Percentiles rank a stretch among this genome's conserved stretches.
Evolutionary conservation across 495 filamentous ascomycete genomes (phyloP).

Genomic region (Chaetomium fimeti): DNA sequence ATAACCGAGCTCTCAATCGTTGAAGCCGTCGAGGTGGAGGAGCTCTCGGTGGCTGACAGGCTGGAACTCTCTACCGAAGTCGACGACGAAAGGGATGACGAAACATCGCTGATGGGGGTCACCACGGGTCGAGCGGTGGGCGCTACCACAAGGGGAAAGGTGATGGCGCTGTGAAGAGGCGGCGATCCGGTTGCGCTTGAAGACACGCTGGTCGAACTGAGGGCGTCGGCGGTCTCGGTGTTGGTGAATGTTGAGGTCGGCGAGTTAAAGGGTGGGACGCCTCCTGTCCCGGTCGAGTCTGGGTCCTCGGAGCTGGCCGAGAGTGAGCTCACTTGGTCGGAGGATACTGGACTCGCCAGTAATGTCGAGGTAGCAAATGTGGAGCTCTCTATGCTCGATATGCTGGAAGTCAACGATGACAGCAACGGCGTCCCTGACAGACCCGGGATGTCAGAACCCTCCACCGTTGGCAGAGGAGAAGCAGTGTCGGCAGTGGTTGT

Average conservation of each 20-base stretch:
- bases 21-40: not conserved
- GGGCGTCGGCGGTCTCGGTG: not conserved
- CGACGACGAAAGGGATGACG: not conserved
- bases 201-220: not conserved
- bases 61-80: not conserved
- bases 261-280: not conserved
- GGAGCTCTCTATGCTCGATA: not conserved
- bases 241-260: not conserved
- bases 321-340: not conserved
- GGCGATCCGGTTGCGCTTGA: too few relatives aligned
- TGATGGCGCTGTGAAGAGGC: conserved; percentile 7
- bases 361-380: not conserved
- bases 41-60: not conserved
- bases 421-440: not conserved
- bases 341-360: not conserved
- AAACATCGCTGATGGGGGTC: not conserved
- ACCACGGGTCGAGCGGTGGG: not conserved
- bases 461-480: not conserved
- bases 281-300: not conserved
- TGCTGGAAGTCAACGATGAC: not conserved
- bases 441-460: not conserved
- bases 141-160: not conserved
- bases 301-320: not conserved
- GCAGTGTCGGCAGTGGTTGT: not conserved
- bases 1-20: not conserved